Evolutionary conservation across 2,329 filamentous ascomycete species (phyloP).

Genomic region (Verticillium tricorpus): DNA sequence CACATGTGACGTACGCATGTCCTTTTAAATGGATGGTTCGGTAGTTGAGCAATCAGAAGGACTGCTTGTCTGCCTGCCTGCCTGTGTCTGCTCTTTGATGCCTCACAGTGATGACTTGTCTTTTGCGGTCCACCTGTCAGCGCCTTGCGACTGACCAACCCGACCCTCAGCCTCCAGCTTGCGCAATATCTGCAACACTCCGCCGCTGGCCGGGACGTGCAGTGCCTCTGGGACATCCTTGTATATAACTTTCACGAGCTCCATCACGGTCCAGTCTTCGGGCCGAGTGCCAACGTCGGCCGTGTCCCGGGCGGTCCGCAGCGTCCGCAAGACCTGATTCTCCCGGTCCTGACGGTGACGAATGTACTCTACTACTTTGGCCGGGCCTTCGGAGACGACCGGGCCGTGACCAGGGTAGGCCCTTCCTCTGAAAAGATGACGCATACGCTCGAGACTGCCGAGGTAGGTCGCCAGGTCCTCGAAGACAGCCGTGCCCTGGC

Average conservation of each 20-base stretch:
- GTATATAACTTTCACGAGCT: slow-evolving; percentile 87
- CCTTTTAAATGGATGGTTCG: no score
- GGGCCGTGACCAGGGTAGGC: slow-evolving; percentile 88
- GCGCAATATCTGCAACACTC: slow-evolving; percentile 70
- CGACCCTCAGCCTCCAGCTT: slow-evolving; percentile 75
- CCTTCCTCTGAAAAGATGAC: slow-evolving; percentile 55
- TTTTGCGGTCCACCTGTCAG: slow-evolving; percentile 38
- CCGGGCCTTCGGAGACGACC: slow-evolving; percentile 66
- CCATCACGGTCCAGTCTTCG: slow-evolving; percentile 63
- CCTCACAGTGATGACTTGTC: slow-evolving; percentile 35
- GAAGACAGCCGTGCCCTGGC: slow-evolving; percentile 82
- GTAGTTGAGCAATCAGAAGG: no score
- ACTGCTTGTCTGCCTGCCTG: not conserved
- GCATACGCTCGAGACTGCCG: slow-evolving; percentile 65
- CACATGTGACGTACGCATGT: no score
- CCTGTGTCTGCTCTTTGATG: not conserved
- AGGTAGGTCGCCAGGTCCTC: slow-evolving; percentile 71
- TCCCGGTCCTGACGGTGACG: slow-evolving; percentile 75
- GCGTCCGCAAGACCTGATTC: slow-evolving; percentile 65
- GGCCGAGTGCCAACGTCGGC: slow-evolving; percentile 8
- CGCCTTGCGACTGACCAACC: slow-evolving; percentile 38
- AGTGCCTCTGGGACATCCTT: slow-evolving; percentile 70
- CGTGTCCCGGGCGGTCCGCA: slow-evolving; percentile 31
- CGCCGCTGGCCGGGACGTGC: slow-evolving; percentile 69
- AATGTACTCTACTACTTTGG: slow-evolving; percentile 78